Evolutionary conservation across 768 basidiomycete species (phyloP).

Genomic region (Rhodocollybia butyracea): DNA sequence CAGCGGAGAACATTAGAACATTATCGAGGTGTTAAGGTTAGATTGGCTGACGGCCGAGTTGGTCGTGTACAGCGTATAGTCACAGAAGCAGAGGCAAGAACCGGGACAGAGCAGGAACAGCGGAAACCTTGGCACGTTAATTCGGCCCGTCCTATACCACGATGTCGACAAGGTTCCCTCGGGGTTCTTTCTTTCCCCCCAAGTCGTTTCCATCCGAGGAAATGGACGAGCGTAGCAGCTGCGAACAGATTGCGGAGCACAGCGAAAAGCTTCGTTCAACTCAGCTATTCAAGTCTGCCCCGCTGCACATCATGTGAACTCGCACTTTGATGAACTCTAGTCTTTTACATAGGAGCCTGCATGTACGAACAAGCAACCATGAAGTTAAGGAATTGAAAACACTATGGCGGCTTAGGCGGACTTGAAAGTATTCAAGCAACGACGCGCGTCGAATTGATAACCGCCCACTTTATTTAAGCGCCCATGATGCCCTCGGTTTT

Average conservation of each 20-base stretch:
- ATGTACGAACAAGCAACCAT: no score
- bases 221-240: background rate
- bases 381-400: no score
- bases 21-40: background rate
- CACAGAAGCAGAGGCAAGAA: background rate
- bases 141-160: background rate
- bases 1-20: conserved; percentile 1
- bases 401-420: no score
- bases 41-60: background rate
- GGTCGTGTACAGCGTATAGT: conserved; percentile 1
- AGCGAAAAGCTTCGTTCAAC: background rate
- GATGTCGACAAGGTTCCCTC: background rate
- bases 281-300: background rate
- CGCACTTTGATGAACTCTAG: background rate
- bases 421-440: no score
- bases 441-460: no score
- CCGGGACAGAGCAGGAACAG: background rate
- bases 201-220: background rate
- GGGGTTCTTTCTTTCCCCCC: background rate
- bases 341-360: no score
- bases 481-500: no score
- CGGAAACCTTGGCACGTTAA: background rate
- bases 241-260: no score
- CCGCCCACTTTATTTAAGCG: no score
- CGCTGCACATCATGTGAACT: background rate